Evolutionary conservation across 2,329 filamentous ascomycete genomes (phyloP), one percentile per base, ranked within the genome.

Genomic region (Fusarium fracticaudum): DNA sequence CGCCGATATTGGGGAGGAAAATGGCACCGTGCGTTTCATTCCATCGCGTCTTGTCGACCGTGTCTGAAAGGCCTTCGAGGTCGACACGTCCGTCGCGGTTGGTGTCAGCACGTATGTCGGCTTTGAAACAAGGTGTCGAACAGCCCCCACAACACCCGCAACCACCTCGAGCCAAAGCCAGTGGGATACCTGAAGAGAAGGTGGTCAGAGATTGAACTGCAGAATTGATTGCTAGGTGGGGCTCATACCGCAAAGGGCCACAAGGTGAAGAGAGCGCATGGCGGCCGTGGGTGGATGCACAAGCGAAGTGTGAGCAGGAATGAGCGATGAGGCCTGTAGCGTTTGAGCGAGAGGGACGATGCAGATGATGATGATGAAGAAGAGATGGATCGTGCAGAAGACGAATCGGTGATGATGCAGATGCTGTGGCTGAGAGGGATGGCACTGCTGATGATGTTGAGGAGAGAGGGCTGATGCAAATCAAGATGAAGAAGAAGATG

Each of bases 1-100:
- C 81, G 14, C 80, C 82, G 14, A 83, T 80, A 41, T 82, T 82
- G 15, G 81, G 74, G 1, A 84, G 76, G 51, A 84, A 82, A 15
- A 84, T 74, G 14, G 82, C 81, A 9, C 82, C 81, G 3, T 48
- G 47, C 0, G 37, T 24, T 4, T 64, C 41, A 4, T 76, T 77
- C 79, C 79, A 80, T 9, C 24, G 50, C 1, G 53, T 48, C 63
- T 81, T 83, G 15, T 60, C 63, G 0, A 10, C 6, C 0, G 69
- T n/a, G 53, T 82, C 79, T 1, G 71, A 64, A 10, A 17, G 4
- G 20, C 68, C 60, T 5, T 17, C 6, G 11, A 61, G 45, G 38
- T 82, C 78, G 50, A 83, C 74, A 3, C 58, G 37, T 11, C 81
- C 81, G 47, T 83, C 82, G 12, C 82, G 79, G 58, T 83, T 82